These are phyloP conservation scores for Vigna angularis DNA, from an alignment of 306 rosid species.

Conservation along the genomic window DNA sequence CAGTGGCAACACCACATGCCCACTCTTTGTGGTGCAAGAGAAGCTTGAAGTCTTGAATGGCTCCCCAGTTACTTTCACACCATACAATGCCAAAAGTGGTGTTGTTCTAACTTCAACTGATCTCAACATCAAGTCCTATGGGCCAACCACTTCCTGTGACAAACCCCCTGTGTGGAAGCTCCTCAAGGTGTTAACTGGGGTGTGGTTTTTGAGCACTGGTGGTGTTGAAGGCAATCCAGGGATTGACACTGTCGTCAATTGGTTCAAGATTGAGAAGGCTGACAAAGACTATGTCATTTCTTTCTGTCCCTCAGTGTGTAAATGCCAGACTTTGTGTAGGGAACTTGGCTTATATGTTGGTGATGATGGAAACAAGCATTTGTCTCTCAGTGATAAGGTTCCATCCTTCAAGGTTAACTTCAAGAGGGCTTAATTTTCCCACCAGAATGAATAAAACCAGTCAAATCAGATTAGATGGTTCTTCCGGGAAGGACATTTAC, in stretches of 20 bases:
- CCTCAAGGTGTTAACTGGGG: constrained; percentile 45
- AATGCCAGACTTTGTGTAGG: constrained; percentile 57
- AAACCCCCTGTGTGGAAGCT: constrained; percentile 58
- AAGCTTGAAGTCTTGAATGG: constrained; percentile 45
- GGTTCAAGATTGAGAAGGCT: constrained; percentile 73
- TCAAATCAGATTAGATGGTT: constrained; percentile 6
- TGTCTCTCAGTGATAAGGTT: constrained; percentile 48
- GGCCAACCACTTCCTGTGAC: constrained; percentile 24
- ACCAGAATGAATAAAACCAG: constrained; percentile 31
- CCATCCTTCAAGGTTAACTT: constrained; percentile 44
- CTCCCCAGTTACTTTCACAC: constrained; percentile 52
- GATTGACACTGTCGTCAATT: constrained; percentile 46
- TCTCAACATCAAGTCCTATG: constrained; percentile 58
- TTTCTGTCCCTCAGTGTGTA: constrained; percentile 71
- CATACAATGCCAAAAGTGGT: constrained; percentile 41
- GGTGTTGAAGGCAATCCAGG: constrained; percentile 66
- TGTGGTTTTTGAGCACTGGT: constrained; percentile 54
- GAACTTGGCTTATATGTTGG: constrained; percentile 45
- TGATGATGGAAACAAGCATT: constrained; percentile 44
- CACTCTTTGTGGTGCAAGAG: constrained; percentile 62
- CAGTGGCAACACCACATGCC: constrained; percentile 47
- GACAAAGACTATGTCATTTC: constrained; percentile 52
- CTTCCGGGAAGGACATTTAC: neutral
- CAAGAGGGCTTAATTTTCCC: constrained; percentile 38
- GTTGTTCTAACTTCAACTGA: constrained; percentile 55